A percentile compares a stretch with the other conserved stretches of the same genome.
These are phyloP conservation scores for Balansia obtecta DNA, from an alignment of 2,329 filamentous ascomycete genomes.

Conservation along the genomic window DNA sequence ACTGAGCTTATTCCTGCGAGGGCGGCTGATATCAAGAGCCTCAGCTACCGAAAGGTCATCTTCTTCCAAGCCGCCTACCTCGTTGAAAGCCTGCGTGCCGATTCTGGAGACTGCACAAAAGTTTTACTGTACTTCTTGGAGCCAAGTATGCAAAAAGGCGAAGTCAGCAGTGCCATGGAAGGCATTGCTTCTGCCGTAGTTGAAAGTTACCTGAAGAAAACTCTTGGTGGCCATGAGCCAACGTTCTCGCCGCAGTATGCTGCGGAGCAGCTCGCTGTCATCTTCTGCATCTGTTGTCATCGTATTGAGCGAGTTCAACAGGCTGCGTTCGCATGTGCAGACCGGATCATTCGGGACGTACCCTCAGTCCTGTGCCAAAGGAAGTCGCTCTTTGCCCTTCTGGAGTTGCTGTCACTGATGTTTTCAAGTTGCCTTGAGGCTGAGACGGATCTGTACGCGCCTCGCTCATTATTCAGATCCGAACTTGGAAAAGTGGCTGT, in stretches of 20 bases:
- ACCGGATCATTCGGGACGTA: constrained; percentile 71
- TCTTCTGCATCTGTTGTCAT: constrained; percentile 86
- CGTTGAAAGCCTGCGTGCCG: constrained; percentile 77
- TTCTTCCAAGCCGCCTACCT: constrained; percentile 86
- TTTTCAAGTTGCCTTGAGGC: constrained; percentile 91
- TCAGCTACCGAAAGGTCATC: constrained; percentile 83
- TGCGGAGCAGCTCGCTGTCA: constrained; percentile 73
- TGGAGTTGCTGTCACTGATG: constrained; percentile 87
- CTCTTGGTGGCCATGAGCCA: constrained; percentile 56
- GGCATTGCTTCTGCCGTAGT: constrained; percentile 56
- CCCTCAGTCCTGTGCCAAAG: constrained; percentile 86
- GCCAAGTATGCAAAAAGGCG: constrained; percentile 59
- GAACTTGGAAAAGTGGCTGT: constrained; percentile 66
- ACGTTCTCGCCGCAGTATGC: constrained; percentile 84
- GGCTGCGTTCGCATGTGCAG: constrained; percentile 70
- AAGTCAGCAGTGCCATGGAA: constrained; percentile 53
- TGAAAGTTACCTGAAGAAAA: constrained; percentile 66
- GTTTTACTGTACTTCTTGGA: constrained; percentile 91
- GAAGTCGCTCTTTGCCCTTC: constrained; percentile 77
- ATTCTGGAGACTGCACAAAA: constrained; percentile 80
- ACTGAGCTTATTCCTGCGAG: constrained; percentile 61
- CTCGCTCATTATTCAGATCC: constrained; percentile 70
- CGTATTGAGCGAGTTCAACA: constrained; percentile 85
- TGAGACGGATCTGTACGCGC: constrained; percentile 88
- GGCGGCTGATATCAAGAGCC: constrained; percentile 62